phyloP scores from a whole-genome alignment of 768 basidiomycete species.

The Russula ochroleuca region DNA sequence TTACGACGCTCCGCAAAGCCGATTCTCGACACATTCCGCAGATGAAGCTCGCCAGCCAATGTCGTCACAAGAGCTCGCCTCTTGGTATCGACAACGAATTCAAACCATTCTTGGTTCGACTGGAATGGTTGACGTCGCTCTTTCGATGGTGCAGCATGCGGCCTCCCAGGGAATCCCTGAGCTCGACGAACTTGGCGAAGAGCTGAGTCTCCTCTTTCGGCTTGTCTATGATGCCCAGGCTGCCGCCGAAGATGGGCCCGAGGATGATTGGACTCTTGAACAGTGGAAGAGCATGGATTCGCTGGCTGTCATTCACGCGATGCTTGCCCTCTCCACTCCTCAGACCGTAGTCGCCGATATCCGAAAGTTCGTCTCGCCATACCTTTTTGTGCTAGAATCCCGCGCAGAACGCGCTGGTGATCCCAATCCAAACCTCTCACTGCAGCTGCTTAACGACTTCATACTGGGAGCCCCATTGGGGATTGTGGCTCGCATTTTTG shows the following conservation, averaged over 20 bases:
- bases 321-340: constrained; percentile 68
- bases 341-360: constrained; percentile 65
- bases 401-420: constrained; percentile 75
- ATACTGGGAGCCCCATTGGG: constrained; percentile 64
- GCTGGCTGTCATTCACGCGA: constrained; percentile 61
- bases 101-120: constrained; percentile 55
- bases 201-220: constrained; percentile 79
- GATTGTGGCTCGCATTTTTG: constrained; percentile 71
- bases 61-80: constrained; percentile 48
- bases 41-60: constrained; percentile 35
- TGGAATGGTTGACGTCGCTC: constrained; percentile 75
- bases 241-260: constrained; percentile 39
- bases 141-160: constrained; percentile 79
- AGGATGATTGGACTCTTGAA: constrained; percentile 70
- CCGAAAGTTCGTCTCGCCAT: constrained; percentile 77
- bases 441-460: constrained; percentile 65
- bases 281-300: constrained; percentile 71
- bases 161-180: constrained; percentile 72
- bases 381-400: constrained; percentile 87
- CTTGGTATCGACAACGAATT: constrained; percentile 74
- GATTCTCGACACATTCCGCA: not conserved
- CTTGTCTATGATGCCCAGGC: constrained; percentile 79
- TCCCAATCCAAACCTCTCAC: constrained; percentile 63
- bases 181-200: constrained; percentile 87
- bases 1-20: constrained; percentile 2